Conservation (phyloP, 768 basidiomycete species). For the Strobilomyces confusus region DNA sequence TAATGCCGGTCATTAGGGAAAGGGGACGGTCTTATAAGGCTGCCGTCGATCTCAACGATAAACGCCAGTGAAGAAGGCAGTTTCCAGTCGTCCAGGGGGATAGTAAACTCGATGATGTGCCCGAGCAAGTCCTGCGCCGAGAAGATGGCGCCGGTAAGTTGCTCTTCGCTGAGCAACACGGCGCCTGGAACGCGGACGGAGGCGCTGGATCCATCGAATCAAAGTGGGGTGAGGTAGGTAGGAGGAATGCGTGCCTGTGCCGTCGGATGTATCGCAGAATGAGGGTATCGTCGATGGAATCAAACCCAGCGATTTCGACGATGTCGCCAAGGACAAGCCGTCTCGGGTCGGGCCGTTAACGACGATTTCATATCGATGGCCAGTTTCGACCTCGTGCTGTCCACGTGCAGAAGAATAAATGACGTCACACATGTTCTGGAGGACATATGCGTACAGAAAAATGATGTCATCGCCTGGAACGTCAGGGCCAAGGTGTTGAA, state of each 20-base stretch:
- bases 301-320: conserved; percentile 7
- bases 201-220: not conserved
- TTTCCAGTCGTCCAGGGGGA: conserved; percentile 11
- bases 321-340: conserved; percentile 2
- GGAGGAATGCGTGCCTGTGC: conserved; percentile 6
- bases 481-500: too few species aligned
- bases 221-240: not conserved
- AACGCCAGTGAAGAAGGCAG: not conserved
- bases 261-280: conserved; percentile 18
- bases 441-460: conserved; percentile 6
- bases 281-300: conserved; percentile 15
- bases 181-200: not conserved
- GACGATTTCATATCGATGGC: conserved; percentile 15
- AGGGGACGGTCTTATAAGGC: not conserved
- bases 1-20: not conserved
- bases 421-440: not conserved
- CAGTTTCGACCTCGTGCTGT: conserved; percentile 14
- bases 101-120: conserved; percentile 12
- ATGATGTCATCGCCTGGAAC: too few species aligned
- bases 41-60: conserved; percentile 11
- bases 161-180: conserved; percentile 6
- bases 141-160: conserved; percentile 9
- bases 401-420: conserved; percentile 2
- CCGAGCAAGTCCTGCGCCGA: conserved; percentile 8
- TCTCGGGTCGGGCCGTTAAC: conserved; percentile 18